Conservation (phyloP, 371 early-diverging fungal genomes). For the Funneliformis caledonium region DNA sequence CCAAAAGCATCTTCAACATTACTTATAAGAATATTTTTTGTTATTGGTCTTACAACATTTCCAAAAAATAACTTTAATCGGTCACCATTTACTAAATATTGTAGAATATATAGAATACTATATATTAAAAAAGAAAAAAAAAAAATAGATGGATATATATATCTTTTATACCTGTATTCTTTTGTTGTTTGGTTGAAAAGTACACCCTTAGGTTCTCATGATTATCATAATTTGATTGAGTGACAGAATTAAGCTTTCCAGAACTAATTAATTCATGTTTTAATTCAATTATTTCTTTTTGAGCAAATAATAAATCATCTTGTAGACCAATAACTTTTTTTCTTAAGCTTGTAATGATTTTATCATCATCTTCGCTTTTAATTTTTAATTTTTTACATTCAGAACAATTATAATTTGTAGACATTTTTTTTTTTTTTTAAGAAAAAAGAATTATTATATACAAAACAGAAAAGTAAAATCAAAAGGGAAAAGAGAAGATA, state of each 20-base stretch:
- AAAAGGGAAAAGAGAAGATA: no score
- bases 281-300: not conserved
- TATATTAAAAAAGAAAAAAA: no score
- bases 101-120: not conserved
- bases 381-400: not conserved
- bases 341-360: not conserved
- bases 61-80: not conserved
- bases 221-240: not conserved
- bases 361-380: not conserved
- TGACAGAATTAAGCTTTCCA: not conserved
- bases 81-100: not conserved
- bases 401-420: not conserved
- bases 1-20: not conserved
- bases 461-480: no score
- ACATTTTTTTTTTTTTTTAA: no score
- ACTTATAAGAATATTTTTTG: not conserved
- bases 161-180: not conserved
- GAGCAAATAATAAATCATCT: not conserved
- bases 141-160: no score
- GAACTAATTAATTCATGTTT: not conserved
- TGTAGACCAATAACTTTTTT: not conserved
- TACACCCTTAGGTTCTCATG: not conserved
- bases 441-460: no score
- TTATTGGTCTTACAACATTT: not conserved
- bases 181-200: not conserved